Evolutionary conservation across 768 basidiomycete genomes (phyloP).

Genomic region (Podaxis mareebaensis): DNA sequence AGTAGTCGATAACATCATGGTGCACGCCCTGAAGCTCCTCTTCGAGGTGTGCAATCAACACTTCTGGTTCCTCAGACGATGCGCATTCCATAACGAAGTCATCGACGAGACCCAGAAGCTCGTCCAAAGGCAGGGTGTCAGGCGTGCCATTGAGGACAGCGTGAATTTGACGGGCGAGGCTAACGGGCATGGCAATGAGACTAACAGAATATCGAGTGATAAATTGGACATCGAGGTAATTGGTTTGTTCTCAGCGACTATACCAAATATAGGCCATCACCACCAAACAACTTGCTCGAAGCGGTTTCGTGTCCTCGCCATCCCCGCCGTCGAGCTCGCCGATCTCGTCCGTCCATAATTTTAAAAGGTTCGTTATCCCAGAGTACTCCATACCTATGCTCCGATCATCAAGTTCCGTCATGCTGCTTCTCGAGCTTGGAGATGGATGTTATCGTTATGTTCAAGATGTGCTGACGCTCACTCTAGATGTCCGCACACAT

Average conservation of each 20-base stretch:
- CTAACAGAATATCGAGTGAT: constrained; percentile 19
- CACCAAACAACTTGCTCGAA: constrained; percentile 26
- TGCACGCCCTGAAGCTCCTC: constrained; percentile 67
- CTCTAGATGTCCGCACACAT: constrained; percentile 77
- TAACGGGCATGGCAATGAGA: constrained; percentile 28
- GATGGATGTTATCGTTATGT: constrained; percentile 35
- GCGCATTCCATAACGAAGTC: constrained; percentile 53
- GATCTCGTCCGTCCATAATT: constrained; percentile 30
- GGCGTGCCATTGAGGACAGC: constrained; percentile 53
- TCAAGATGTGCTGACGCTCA: constrained; percentile 33
- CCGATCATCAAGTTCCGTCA: neutral
- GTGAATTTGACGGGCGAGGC: constrained; percentile 55
- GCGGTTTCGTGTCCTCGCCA: constrained; percentile 14
- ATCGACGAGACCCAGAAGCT: constrained; percentile 52
- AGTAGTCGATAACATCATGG: constrained; percentile 64
- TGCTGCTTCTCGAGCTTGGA: neutral
- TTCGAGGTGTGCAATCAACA: constrained; percentile 52
- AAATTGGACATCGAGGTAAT: constrained; percentile 9
- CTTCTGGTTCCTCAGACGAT: constrained; percentile 46
- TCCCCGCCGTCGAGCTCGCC: constrained; percentile 37
- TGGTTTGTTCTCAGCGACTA: constrained; percentile 20
- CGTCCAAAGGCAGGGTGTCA: constrained; percentile 50
- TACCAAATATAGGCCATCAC: constrained; percentile 32
- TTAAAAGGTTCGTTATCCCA: constrained; percentile 18
- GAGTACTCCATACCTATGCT: constrained; percentile 8